Evolutionary conservation across 2,329 filamentous ascomycete species (phyloP).

Genomic region (Zymoseptoria crescenta): DNA sequence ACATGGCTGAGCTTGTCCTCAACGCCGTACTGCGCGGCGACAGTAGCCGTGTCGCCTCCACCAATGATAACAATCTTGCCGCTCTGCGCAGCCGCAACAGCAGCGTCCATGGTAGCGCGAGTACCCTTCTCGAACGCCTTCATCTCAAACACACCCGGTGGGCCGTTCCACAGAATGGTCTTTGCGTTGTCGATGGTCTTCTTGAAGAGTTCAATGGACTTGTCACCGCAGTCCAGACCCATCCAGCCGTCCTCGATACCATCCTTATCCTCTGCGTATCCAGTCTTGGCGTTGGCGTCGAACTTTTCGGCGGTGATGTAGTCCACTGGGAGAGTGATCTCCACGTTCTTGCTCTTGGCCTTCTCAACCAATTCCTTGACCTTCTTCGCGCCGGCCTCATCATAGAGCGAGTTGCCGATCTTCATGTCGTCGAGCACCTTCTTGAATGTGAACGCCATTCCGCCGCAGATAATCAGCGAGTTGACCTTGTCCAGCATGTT

Average conservation of each 20-base stretch:
- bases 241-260: slow-evolving; percentile 97
- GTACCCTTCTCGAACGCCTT: slow-evolving; percentile 89
- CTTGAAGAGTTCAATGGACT: slow-evolving; percentile 84
- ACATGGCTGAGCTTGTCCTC: slow-evolving; percentile 98
- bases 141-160: slow-evolving; percentile 94
- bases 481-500: slow-evolving; percentile 98
- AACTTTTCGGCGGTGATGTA: slow-evolving; percentile 97
- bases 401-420: slow-evolving; percentile 87
- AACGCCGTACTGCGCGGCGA: slow-evolving; percentile 91
- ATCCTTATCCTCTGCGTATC: slow-evolving; percentile 72
- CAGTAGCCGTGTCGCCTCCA: slow-evolving; percentile 94
- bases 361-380: slow-evolving; percentile 83
- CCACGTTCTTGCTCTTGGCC: slow-evolving; percentile 92
- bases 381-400: slow-evolving; percentile 88
- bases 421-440: slow-evolving; percentile 88
- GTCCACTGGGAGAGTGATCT: slow-evolving; percentile 89
- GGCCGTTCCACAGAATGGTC: slow-evolving; percentile 99
- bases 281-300: slow-evolving; percentile 69
- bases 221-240: slow-evolving; percentile 88
- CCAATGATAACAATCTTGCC: slow-evolving; percentile 98
- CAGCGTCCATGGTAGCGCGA: slow-evolving; percentile 84
- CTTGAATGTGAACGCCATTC: slow-evolving; percentile 99
- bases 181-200: slow-evolving; percentile 77
- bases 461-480: slow-evolving; percentile 92
- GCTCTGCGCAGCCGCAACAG: slow-evolving; percentile 67